phyloP scores from a whole-genome alignment of 2,329 filamentous ascomycete species.

The Cercospora sp. region DNA sequence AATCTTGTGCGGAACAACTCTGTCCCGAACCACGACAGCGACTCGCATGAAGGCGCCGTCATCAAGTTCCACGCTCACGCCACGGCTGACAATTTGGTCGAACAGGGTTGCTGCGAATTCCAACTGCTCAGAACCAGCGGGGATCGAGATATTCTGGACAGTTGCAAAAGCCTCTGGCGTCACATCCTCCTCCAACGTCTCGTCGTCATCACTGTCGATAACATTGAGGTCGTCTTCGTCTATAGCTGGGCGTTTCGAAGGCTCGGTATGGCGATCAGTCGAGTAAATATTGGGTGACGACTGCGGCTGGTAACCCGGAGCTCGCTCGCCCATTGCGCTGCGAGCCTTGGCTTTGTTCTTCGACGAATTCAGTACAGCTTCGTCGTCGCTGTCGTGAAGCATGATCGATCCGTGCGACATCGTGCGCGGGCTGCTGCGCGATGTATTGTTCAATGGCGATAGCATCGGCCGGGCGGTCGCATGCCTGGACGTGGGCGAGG shows the following conservation, averaged over 20 bases:
- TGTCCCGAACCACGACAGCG: conserved; percentile 35
- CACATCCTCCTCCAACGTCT: background rate
- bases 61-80: conserved; percentile 37
- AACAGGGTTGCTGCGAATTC: background rate
- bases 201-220: background rate
- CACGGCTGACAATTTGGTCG: background rate
- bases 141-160: background rate
- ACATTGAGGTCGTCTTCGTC: too few species aligned
- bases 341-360: too few species aligned
- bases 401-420: too few species aligned
- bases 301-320: too few species aligned
- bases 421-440: background rate
- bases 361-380: too few species aligned
- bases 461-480: background rate
- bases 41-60: conserved; percentile 45
- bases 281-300: too few species aligned
- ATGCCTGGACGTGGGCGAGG: background rate
- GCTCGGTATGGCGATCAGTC: too few species aligned
- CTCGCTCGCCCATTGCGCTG: too few species aligned
- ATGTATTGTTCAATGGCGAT: background rate
- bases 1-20: background rate
- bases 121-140: background rate
- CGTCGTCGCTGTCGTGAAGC: too few species aligned
- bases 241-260: too few species aligned
- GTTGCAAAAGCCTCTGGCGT: background rate